phyloP scores from a whole-genome alignment of 495 filamentous ascomycete genomes.

The Pyrenula aspistea region DNA sequence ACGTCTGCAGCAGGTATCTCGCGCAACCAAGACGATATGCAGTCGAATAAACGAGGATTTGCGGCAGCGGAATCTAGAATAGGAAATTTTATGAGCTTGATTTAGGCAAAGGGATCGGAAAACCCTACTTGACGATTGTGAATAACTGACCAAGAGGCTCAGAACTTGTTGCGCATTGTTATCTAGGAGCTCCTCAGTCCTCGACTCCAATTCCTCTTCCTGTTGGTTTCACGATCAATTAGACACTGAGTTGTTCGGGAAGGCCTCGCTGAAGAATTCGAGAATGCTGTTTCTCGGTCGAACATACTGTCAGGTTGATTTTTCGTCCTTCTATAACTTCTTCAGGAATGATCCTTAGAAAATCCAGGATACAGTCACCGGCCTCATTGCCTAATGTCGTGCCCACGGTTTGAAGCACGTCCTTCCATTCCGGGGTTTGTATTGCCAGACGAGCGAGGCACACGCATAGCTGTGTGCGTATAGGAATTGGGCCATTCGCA shows the following conservation, averaged over 20 bases:
- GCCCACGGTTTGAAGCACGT: constrained; percentile 75
- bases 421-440: constrained; percentile 92
- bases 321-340: constrained; percentile 99
- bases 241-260: constrained; percentile 21
- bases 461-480: constrained; percentile 88
- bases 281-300: constrained; percentile 34
- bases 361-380: constrained; percentile 80
- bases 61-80: constrained; percentile 51
- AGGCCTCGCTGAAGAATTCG: constrained; percentile 25
- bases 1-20: constrained; percentile 79
- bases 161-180: constrained; percentile 84
- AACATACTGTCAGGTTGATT: constrained; percentile 94
- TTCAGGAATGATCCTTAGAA: constrained; percentile 90
- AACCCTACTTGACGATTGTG: constrained; percentile 73
- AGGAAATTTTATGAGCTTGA: constrained; percentile 1
- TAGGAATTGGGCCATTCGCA: constrained; percentile 74
- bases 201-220: constrained; percentile 80
- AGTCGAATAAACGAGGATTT: constrained; percentile 85
- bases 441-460: constrained; percentile 89
- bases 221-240: constrained; percentile 36
- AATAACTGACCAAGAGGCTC: constrained; percentile 72
- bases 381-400: constrained; percentile 64
- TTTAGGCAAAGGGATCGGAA: not conserved
- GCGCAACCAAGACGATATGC: constrained; percentile 90
- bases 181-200: constrained; percentile 78